Evolutionary conservation across 148 eudicot species (phyloP), one percentile per base, ranked within the genome.

Genomic region (Drosera capensis): DNA sequence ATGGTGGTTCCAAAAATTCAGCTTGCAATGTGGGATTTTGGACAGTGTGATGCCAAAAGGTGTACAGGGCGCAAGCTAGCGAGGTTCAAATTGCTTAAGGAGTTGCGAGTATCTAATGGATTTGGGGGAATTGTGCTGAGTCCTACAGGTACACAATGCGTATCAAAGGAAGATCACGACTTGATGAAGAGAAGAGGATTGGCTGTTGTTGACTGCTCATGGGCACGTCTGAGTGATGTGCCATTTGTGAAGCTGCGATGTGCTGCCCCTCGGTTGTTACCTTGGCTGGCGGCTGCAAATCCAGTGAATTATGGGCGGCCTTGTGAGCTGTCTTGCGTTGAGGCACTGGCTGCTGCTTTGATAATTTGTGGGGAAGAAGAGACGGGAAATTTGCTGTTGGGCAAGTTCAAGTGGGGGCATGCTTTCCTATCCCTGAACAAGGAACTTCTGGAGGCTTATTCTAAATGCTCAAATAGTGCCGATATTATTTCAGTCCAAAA

Each of bases 11-110:
- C 79, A 7, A 65, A 59, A 29, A 59, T 90, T 37, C 85, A 90
- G 67, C 94, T 90, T 17, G 99, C 99, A 8, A 90, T 90, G 95
- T 90, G 95, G 97, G 99, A 84, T 68, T 90, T 90, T 25, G 99
- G 85, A n/a, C 99, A 90, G 50, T 90, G 95, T 48, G 95, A 90
- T 63, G 74, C 86, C 14, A 84, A 90, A 69, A 84, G 73, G 61
- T 90, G 99, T 60, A 90, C 94, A 3, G 95, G 99, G 11, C 74
- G 99, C 54, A 90, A 90, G 62, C 79, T 90, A 36, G 79, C 88
- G 21, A 69, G 99, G 49, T 90, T 90, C 37, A 68, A 76, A 51
- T 53, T 90, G 43, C 55, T 90, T 57, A 90, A 81, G 64, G 95
- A 90, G 56, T 54, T 90, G 49, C 85, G 87, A 1, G 78, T 90